Percentiles rank a stretch among this genome's conserved stretches.
These are phyloP conservation scores for Dalbergia cultrata DNA, from an alignment of 306 rosid species.

Conservation along the genomic window DNA sequence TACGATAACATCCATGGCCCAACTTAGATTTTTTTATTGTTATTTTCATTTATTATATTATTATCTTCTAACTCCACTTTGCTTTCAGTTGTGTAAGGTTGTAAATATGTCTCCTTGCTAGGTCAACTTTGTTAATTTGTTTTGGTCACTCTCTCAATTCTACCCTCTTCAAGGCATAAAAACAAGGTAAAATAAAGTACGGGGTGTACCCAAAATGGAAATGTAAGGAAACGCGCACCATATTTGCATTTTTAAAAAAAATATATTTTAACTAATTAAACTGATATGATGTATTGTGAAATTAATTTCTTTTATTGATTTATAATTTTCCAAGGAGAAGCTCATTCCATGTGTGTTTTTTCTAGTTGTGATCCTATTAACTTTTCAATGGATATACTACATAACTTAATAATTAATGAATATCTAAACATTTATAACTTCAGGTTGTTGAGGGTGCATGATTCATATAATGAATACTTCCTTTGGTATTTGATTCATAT, in stretches of 20 bases:
- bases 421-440: too few relatives aligned
- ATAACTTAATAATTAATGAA: too few relatives aligned
- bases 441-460: too few relatives aligned
- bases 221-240: neutral
- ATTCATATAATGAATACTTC: too few relatives aligned
- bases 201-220: neutral
- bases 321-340: too few relatives aligned
- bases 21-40: neutral
- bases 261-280: too few relatives aligned
- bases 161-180: neutral
- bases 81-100: neutral
- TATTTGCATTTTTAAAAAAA: neutral
- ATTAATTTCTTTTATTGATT: too few relatives aligned
- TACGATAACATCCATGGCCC: slow-evolving; percentile 38
- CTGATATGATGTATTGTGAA: neutral
- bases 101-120: slow-evolving; percentile 7
- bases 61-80: neutral
- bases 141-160: slow-evolving; percentile 28
- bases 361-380: too few relatives aligned
- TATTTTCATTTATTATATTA: neutral
- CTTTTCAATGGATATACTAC: too few relatives aligned
- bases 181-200: neutral
- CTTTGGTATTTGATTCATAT: neutral
- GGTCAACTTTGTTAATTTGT: slow-evolving; percentile 18
- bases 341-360: too few relatives aligned